Conservation (phyloP, 106 monocot genomes). For the Acorus gramineus region DNA sequence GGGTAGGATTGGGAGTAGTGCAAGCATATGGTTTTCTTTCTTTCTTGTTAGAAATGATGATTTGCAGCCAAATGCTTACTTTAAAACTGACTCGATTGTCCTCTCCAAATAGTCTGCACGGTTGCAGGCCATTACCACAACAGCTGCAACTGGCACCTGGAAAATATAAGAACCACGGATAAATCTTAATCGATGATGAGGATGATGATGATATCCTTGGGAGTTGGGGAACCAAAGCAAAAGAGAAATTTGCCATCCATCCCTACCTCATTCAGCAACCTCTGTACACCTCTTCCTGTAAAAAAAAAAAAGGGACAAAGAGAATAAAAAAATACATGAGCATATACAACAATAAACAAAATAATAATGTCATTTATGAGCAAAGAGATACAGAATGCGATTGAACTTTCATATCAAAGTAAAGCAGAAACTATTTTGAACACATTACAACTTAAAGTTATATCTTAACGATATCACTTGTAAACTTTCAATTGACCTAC, state of each 20-base stretch:
- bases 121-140: slow-evolving; percentile 98
- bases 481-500: too few relatives aligned
- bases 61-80: slow-evolving; percentile 32
- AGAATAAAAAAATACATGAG: slow-evolving; percentile 3
- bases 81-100: slow-evolving; percentile 73
- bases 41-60: too few relatives aligned
- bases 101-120: slow-evolving; percentile 84
- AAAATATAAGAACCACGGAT: slow-evolving; percentile 3
- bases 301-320: slow-evolving; percentile 13
- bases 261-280: slow-evolving; percentile 21
- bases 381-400: too few relatives aligned
- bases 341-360: neutral
- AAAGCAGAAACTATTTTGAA: too few relatives aligned
- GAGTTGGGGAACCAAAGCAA: neutral
- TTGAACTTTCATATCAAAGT: too few relatives aligned
- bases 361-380: too few relatives aligned
- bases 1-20: too few relatives aligned
- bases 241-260: slow-evolving; percentile 9
- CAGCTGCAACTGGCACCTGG: slow-evolving; percentile 82
- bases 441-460: too few relatives aligned
- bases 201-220: neutral
- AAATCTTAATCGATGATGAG: neutral
- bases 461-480: too few relatives aligned
- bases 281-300: slow-evolving; percentile 38
- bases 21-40: too few relatives aligned